Evolutionary conservation across 2,329 filamentous ascomycete species (phyloP).

Genomic region (Neonectria neomacrospora): DNA sequence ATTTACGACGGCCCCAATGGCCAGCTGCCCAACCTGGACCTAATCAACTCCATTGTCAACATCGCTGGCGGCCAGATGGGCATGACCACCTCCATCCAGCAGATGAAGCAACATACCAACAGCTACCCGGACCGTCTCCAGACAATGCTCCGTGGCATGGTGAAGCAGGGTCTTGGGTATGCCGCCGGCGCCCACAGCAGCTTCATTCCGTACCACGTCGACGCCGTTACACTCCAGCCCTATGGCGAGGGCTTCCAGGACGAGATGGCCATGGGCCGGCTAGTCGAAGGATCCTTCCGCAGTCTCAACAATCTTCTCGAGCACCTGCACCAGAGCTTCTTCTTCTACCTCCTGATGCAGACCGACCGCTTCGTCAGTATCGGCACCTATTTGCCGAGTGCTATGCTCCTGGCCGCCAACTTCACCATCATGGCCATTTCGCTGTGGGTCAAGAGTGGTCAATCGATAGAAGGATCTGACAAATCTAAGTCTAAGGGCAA

Average conservation of each 20-base stretch:
- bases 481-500: constrained; percentile 27
- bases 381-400: constrained; percentile 94
- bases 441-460: constrained; percentile 91
- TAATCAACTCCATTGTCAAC: constrained; percentile 92
- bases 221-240: constrained; percentile 92
- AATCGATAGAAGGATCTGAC: constrained; percentile 45
- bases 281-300: constrained; percentile 89
- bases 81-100: constrained; percentile 83
- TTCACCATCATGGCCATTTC: constrained; percentile 96
- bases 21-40: constrained; percentile 92
- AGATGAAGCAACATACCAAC: constrained; percentile 86
- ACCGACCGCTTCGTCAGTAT: constrained; percentile 96
- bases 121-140: constrained; percentile 83
- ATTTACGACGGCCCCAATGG: constrained; percentile 97
- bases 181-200: constrained; percentile 92
- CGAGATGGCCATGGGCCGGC: constrained; percentile 92
- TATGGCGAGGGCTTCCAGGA: constrained; percentile 95
- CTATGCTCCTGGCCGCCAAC: constrained; percentile 95
- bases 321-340: constrained; percentile 98
- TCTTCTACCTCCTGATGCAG: constrained; percentile 97
- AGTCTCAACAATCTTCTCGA: constrained; percentile 97
- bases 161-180: constrained; percentile 89
- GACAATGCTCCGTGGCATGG: constrained; percentile 92
- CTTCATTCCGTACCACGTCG: constrained; percentile 98
- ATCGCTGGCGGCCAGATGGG: constrained; percentile 94